A percentile compares a stretch with the other conserved stretches of the same genome.
These are phyloP conservation scores for Naganishia friedmannii DNA, from an alignment of 768 basidiomycete genomes.

Conservation along the genomic window DNA sequence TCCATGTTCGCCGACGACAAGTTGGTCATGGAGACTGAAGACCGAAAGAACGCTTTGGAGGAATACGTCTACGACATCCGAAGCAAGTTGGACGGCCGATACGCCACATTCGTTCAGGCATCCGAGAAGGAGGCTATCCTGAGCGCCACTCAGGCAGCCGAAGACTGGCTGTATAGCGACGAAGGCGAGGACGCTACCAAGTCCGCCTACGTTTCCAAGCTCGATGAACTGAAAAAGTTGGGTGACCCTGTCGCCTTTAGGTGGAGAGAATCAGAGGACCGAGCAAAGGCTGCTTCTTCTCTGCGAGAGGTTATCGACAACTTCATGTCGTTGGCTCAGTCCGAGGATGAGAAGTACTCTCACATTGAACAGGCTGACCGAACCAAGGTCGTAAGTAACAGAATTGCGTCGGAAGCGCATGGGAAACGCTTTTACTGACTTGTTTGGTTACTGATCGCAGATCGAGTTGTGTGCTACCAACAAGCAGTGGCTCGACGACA, in stretches of 20 bases:
- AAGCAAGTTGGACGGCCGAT: slow-evolving; percentile 84
- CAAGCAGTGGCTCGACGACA: slow-evolving; percentile 95
- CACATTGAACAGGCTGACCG: slow-evolving; percentile 70
- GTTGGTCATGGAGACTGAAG: slow-evolving; percentile 96
- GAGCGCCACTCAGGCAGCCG: slow-evolving; percentile 67
- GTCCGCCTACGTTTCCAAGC: slow-evolving; percentile 81
- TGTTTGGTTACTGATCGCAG: slow-evolving; percentile 53
- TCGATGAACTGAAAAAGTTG: slow-evolving; percentile 76
- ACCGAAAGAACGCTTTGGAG: slow-evolving; percentile 97
- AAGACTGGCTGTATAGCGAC: slow-evolving; percentile 96
- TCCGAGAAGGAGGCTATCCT: slow-evolving; percentile 77
- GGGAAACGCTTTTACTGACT: neutral
- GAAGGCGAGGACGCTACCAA: slow-evolving; percentile 94
- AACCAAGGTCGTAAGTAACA: slow-evolving; percentile 51
- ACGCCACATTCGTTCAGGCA: slow-evolving; percentile 68
- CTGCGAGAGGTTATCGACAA: slow-evolving; percentile 85
- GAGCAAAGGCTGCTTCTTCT: slow-evolving; percentile 66
- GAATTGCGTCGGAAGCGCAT: neutral
- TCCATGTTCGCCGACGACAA: slow-evolving; percentile 88
- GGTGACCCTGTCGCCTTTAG: slow-evolving; percentile 84
- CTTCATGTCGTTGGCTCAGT: slow-evolving; percentile 76
- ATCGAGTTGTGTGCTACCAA: slow-evolving; percentile 84
- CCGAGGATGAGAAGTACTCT: slow-evolving; percentile 72
- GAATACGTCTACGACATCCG: slow-evolving; percentile 98
- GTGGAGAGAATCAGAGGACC: slow-evolving; percentile 76